These are phyloP conservation scores for Glaciozyma antarctica DNA, from an alignment of 768 basidiomycete genomes.

Conservation along the genomic window DNA sequence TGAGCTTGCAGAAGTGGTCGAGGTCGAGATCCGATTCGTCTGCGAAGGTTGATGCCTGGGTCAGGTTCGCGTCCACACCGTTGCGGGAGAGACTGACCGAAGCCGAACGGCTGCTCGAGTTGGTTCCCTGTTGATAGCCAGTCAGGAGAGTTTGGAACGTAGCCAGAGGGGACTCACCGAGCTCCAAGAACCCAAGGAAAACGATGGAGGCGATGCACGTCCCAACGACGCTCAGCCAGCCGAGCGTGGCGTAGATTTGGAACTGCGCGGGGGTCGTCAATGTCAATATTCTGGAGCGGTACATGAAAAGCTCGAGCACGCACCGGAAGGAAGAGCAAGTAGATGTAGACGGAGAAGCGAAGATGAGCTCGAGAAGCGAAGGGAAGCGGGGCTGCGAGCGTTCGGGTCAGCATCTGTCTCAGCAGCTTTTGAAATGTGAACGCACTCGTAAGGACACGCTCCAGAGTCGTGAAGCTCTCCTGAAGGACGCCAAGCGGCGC, in stretches of 20 bases:
- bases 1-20: conserved; percentile 57
- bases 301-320: background rate
- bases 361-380: conserved; percentile 32
- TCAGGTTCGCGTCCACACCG: background rate
- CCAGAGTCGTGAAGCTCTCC: conserved; percentile 35
- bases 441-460: conserved; percentile 36
- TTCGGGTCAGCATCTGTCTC: background rate
- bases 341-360: conserved; percentile 24
- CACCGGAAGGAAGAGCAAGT: conserved; percentile 35
- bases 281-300: background rate
- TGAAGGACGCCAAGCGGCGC: conserved; percentile 34
- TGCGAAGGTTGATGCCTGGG: background rate
- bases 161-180: conserved; percentile 35
- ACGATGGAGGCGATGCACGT: conserved; percentile 32
- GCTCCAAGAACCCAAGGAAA: conserved; percentile 40
- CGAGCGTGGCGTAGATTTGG: background rate
- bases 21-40: conserved; percentile 39
- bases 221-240: conserved; percentile 37
- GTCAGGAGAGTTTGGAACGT: background rate
- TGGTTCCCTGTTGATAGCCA: background rate
- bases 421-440: no score
- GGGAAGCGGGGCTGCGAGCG: conserved; percentile 33
- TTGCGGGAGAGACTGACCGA: no score
- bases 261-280: background rate
- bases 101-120: background rate